phyloP scores from a whole-genome alignment of 257 asterid species.

The Solanum ossicruentum region DNA sequence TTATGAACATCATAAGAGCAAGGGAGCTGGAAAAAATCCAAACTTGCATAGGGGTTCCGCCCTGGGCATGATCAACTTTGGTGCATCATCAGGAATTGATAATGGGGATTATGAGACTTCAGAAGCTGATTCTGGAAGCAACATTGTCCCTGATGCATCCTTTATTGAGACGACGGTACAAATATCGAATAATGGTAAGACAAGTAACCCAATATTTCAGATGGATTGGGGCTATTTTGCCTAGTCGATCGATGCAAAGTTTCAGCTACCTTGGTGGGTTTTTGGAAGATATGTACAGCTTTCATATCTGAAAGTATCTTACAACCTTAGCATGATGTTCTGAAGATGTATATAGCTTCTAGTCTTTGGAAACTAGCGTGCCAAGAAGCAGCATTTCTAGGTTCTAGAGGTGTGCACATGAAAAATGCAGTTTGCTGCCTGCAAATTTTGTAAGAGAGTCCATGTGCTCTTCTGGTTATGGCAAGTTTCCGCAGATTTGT shows the following conservation, averaged over 20 bases:
- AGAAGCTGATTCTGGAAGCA: slow-evolving; percentile 7
- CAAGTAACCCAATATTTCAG: slow-evolving; percentile 33
- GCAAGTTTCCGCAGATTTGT: neutral
- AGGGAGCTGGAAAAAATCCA: neutral
- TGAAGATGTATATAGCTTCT: neutral
- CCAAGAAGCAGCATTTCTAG: neutral
- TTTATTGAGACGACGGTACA: slow-evolving; percentile 20
- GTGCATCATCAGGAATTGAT: slow-evolving; percentile 13
- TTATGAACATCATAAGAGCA: slow-evolving; percentile 8
- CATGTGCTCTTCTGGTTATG: neutral
- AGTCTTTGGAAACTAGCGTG: neutral
- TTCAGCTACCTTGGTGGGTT: neutral
- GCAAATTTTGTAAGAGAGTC: neutral
- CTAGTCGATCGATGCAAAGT: neutral
- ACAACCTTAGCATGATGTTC: neutral
- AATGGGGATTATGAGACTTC: slow-evolving; percentile 31
- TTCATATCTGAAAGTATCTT: neutral
- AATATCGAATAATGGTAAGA: slow-evolving; percentile 24
- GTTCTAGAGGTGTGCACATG: neutral
- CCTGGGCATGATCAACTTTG: slow-evolving; percentile 17
- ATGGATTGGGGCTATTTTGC: slow-evolving; percentile 23
- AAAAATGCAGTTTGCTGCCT: neutral
- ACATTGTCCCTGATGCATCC: slow-evolving; percentile 18
- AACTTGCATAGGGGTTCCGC: neutral
- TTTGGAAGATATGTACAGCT: neutral